These are phyloP conservation scores for Sordariomycetes sp. DNA, from an alignment of 2,329 filamentous ascomycete species.

Conservation along the genomic window DNA sequence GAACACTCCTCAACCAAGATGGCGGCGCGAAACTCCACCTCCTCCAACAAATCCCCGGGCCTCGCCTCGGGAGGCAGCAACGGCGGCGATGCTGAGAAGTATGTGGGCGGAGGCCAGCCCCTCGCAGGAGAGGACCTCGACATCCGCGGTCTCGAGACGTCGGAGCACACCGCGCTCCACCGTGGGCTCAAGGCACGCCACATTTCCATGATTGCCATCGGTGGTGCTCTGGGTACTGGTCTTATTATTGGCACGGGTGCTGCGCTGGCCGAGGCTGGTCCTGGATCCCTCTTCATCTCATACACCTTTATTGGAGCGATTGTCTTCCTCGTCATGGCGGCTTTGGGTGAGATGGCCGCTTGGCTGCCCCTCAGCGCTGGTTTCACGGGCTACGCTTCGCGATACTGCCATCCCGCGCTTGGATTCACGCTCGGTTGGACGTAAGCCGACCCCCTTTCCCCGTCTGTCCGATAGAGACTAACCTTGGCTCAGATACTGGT, in stretches of 20 bases:
- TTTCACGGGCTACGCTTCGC: slow-evolving; percentile 72
- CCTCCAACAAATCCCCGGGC: too few relatives aligned
- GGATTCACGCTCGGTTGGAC: slow-evolving; percentile 71
- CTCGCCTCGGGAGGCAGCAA: not conserved
- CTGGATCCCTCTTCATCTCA: slow-evolving; percentile 61
- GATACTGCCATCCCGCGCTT: slow-evolving; percentile 72
- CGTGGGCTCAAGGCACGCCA: slow-evolving; percentile 45
- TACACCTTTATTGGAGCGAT: slow-evolving; percentile 62
- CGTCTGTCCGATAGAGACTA: too few relatives aligned
- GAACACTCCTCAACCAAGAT: not conserved
- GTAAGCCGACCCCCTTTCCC: slow-evolving; percentile 25
- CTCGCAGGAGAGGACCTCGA: slow-evolving; percentile 22
- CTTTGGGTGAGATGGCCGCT: slow-evolving; percentile 75
- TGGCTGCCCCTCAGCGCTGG: slow-evolving; percentile 72
- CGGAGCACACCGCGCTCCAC: slow-evolving; percentile 35
- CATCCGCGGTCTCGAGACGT: slow-evolving; percentile 40
- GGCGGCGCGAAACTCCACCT: not conserved
- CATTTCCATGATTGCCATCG: slow-evolving; percentile 58
- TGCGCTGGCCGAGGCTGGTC: slow-evolving; percentile 43
- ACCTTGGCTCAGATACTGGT: slow-evolving; percentile 41
- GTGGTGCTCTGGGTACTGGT: slow-evolving; percentile 66
- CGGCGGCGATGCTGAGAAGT: slow-evolving; percentile 2
- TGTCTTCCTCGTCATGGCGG: slow-evolving; percentile 75
- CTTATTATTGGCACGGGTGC: slow-evolving; percentile 61
- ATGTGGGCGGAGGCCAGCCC: slow-evolving; percentile 7